A percentile compares a stretch with the other conserved stretches of the same genome.
phyloP scores from a whole-genome alignment of 495 filamentous ascomycete species.

The Aspergillus sclerotioniger region DNA sequence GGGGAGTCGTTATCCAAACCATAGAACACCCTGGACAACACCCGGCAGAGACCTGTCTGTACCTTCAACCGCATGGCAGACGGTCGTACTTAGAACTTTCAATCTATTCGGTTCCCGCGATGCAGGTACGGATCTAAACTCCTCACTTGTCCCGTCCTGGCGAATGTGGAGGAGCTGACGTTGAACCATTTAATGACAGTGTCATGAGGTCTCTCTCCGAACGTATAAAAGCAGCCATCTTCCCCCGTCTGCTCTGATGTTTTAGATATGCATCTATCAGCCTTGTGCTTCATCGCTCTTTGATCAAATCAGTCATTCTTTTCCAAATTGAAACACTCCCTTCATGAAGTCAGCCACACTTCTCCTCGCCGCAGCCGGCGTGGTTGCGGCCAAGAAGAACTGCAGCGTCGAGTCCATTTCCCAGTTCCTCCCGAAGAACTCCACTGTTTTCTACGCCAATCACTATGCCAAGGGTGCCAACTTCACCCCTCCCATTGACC shows the following conservation, averaged over 20 bases:
- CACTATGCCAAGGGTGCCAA: not conserved
- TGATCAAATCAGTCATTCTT: not conserved
- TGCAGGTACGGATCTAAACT: not conserved
- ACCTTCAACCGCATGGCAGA: too few relatives aligned
- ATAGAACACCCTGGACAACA: not conserved
- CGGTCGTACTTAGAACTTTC: not conserved
- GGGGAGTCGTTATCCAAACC: not conserved
- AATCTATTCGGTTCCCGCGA: not conserved
- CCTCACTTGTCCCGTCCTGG: not conserved
- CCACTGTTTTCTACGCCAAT: slow-evolving; percentile 3
- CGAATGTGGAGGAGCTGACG: not conserved
- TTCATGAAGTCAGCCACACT: not conserved
- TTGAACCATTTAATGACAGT: not conserved
- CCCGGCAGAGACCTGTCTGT: too few relatives aligned
- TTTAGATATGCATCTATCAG: not conserved
- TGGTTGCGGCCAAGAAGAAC: slow-evolving; percentile 3
- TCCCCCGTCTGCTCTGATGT: not conserved
- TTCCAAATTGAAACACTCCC: not conserved
- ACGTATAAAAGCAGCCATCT: not conserved
- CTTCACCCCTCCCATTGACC: not conserved
- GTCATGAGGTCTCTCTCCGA: not conserved
- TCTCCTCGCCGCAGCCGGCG: not conserved
- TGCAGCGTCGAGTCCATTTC: slow-evolving; percentile 2
- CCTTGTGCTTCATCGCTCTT: not conserved
- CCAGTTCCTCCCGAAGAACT: not conserved